Evolutionary conservation across 345 rosid species (phyloP).

Genomic region (Conringia planisiliqua): DNA sequence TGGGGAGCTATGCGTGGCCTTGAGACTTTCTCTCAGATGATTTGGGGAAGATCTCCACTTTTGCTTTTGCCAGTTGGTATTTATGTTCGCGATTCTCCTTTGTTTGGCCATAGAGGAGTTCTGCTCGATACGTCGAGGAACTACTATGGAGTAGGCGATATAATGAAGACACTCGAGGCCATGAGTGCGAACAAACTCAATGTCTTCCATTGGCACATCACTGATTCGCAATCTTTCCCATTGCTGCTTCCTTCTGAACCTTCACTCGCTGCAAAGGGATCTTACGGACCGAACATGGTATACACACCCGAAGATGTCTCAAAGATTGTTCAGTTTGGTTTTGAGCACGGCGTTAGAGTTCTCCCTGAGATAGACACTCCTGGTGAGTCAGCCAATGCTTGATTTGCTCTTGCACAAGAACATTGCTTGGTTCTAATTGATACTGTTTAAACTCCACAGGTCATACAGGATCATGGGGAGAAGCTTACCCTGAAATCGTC

Average conservation of each 20-base stretch:
- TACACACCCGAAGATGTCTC: conserved; percentile 59
- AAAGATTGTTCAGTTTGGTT: conserved; percentile 55
- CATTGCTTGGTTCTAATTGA: not conserved
- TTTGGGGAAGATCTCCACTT: conserved; percentile 56
- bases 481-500: conserved; percentile 74
- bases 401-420: not conserved
- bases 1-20: conserved; percentile 94
- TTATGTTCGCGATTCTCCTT: conserved; percentile 51
- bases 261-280: conserved; percentile 60
- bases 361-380: conserved; percentile 86
- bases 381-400: conserved; percentile 45
- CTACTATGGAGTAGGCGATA: conserved; percentile 62
- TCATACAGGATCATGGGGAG: conserved; percentile 91
- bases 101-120: conserved; percentile 68
- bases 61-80: conserved; percentile 44
- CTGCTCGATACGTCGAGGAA: conserved; percentile 83
- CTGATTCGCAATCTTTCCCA: conserved; percentile 86
- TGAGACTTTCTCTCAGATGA: conserved; percentile 81
- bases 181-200: conserved; percentile 82
- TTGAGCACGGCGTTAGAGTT: conserved; percentile 78
- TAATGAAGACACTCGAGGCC: conserved; percentile 57
- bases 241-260: conserved; percentile 75
- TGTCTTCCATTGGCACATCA: conserved; percentile 92
- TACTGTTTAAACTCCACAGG: conserved; percentile 28
- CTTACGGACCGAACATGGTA: conserved; percentile 60